Evolutionary conservation across 768 basidiomycete genomes (phyloP).

Genomic region (Tylopilus sp.): DNA sequence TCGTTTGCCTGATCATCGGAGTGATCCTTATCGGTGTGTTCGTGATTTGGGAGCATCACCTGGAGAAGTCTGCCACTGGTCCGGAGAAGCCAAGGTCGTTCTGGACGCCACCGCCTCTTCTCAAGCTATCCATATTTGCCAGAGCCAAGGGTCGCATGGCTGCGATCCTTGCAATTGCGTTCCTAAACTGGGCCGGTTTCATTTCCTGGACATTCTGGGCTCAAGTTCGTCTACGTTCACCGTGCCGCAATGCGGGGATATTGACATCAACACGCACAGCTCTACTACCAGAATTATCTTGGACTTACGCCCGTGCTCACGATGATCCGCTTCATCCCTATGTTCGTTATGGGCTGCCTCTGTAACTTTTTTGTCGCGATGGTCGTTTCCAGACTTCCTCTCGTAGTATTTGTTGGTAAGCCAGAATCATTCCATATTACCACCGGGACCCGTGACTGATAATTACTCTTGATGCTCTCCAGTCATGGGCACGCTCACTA

Average conservation of each 20-base stretch:
- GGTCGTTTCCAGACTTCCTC: slow-evolving; percentile 50
- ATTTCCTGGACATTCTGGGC: slow-evolving; percentile 51
- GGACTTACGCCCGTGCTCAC: slow-evolving; percentile 52
- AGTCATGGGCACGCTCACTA: slow-evolving; percentile 56
- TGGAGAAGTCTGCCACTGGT: slow-evolving; percentile 38
- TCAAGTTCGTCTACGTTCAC: slow-evolving; percentile 28
- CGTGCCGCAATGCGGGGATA: neutral
- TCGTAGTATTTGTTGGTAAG: slow-evolving; percentile 57
- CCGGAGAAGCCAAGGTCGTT: slow-evolving; percentile 21
- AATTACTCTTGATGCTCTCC: slow-evolving; percentile 1
- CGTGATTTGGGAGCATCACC: slow-evolving; percentile 59
- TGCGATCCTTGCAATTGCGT: slow-evolving; percentile 59
- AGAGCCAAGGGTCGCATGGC: slow-evolving; percentile 61
- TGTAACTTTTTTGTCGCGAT: slow-evolving; percentile 67
- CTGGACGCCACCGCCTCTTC: slow-evolving; percentile 55
- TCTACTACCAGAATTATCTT: slow-evolving; percentile 71
- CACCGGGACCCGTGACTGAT: neutral
- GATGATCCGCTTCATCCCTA: slow-evolving; percentile 67
- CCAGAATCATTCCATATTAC: too few species aligned
- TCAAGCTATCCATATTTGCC: slow-evolving; percentile 60
- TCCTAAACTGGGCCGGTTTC: slow-evolving; percentile 61
- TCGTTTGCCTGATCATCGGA: slow-evolving; percentile 62
- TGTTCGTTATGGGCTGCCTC: slow-evolving; percentile 60
- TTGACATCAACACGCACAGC: slow-evolving; percentile 30
- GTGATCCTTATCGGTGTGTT: slow-evolving; percentile 54